Base-by-base conservation (phyloP, 2,329 filamentous ascomycete genomes). In the Arthrobotrys megalospora region DNA sequence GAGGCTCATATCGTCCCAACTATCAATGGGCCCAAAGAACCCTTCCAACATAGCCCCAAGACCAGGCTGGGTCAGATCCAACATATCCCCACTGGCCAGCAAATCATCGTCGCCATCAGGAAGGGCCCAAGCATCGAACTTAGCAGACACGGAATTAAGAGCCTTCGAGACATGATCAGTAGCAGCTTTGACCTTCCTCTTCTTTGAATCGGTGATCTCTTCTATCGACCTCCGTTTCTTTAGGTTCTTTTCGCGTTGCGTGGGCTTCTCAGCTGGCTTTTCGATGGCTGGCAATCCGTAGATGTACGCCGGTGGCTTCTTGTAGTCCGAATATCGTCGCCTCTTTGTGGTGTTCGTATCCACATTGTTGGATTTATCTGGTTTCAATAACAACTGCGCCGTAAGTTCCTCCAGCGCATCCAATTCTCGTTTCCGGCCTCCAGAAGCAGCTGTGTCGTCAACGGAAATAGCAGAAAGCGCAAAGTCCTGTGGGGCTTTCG, bases 41-140 rank as follows among this genome's bases (percentile, higher is more conserved):
- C 48, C 62, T 7, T 66, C 69, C 19, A 60, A 19, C 8, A 60
- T 28, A 2, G 55, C 16, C 11, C 19, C 55, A n/a, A 60, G 7
- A 16, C 52, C 34, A 21, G 55, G 36, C 12, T 36, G 12, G 8
- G 19, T 41, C 1, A 12, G 0, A 16, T 28, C 34, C 3, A 72
- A 34, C 34, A 53, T 24, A 3, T 28, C 53, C 16, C 34, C 45
- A 14, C 28, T 41, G 19, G 47, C 21, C 34, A 68, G 38, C 12
- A 78, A n/a, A 28, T 72, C 75, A 14, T 78, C 67, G 12, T 70
- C 73, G 3, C 65, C 75, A 55, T 63, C 75, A 3, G 67, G 75
- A 16, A 78, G 45, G 8, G 67, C 52, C 75, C 75, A 78, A 28
- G 67, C 67, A 55, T 78, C 75, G 45, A 78, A 78, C 34, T 78